These are phyloP conservation scores for Cajanus cajan DNA, from an alignment of 306 rosid genomes.

Conservation along the genomic window DNA sequence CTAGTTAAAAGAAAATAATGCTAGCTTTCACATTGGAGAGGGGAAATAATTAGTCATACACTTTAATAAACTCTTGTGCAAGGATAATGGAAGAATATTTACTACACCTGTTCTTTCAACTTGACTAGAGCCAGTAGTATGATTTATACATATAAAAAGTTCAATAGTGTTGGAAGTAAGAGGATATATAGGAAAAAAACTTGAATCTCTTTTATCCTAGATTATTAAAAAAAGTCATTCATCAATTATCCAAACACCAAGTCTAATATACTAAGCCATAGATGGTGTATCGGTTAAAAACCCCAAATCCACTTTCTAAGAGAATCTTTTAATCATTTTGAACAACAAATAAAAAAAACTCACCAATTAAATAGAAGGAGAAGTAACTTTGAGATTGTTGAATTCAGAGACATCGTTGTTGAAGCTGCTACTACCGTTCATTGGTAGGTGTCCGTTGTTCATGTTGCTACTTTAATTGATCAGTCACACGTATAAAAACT, in stretches of 20 bases:
- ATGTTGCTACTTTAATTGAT: slow-evolving; percentile 70
- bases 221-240: no score
- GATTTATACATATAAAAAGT: no score
- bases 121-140: slow-evolving; percentile 78
- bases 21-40: not conserved
- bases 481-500: slow-evolving; percentile 44
- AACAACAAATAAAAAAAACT: slow-evolving; percentile 39
- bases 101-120: slow-evolving; percentile 88
- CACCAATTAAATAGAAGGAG: slow-evolving; percentile 90
- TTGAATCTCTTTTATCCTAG: no score
- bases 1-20: not conserved
- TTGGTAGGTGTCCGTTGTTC: slow-evolving; percentile 57
- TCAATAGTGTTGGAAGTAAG: no score
- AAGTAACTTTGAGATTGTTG: slow-evolving; percentile 67
- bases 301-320: no score
- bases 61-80: slow-evolving; percentile 21
- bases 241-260: no score
- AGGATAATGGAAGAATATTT: slow-evolving; percentile 15
- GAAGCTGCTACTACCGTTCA: slow-evolving; percentile 66
- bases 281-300: no score
- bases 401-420: no score
- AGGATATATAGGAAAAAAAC: no score
- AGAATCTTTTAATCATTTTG: slow-evolving; percentile 48
- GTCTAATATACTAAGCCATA: no score
- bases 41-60: slow-evolving; percentile 12